These are phyloP conservation scores for Camellia oleifera DNA, from an alignment of 179 eudicot species.

Conservation along the genomic window DNA sequence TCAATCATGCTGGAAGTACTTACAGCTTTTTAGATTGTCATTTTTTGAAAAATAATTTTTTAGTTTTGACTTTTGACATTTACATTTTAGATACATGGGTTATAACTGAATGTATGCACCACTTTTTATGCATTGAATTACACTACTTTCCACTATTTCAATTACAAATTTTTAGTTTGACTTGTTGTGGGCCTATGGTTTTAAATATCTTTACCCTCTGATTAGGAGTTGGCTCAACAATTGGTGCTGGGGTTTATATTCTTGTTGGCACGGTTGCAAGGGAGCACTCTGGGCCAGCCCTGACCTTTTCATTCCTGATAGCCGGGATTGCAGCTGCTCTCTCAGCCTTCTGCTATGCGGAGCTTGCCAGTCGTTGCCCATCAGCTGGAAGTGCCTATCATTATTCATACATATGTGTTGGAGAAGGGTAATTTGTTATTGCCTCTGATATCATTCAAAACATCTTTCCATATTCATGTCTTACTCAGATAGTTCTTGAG, in stretches of 20 bases:
- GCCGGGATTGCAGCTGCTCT: slow-evolving; percentile 98
- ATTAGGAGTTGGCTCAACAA: slow-evolving; percentile 94
- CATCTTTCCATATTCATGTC: no score
- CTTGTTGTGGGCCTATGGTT: background rate
- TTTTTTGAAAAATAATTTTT: background rate
- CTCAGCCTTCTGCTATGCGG: slow-evolving; percentile 96
- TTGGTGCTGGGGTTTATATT: slow-evolving; percentile 96
- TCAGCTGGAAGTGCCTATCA: slow-evolving; percentile 99
- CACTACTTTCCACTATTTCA: background rate
- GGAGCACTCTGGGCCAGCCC: slow-evolving; percentile 92
- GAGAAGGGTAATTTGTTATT: no score
- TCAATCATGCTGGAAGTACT: background rate
- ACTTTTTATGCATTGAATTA: background rate
- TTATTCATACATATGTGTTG: slow-evolving; percentile 88
- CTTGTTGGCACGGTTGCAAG: slow-evolving; percentile 96
- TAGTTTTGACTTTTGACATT: background rate
- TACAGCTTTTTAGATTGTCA: background rate
- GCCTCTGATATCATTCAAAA: no score
- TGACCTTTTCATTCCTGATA: slow-evolving; percentile 77
- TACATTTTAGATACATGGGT: background rate
- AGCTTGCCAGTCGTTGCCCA: slow-evolving; percentile 94
- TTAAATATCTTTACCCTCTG: background rate
- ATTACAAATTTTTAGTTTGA: background rate
- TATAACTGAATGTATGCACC: background rate
- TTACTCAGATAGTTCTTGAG: no score